Conservation (phyloP, 1,139 yeast species). For the Candida tropicalis region DNA sequence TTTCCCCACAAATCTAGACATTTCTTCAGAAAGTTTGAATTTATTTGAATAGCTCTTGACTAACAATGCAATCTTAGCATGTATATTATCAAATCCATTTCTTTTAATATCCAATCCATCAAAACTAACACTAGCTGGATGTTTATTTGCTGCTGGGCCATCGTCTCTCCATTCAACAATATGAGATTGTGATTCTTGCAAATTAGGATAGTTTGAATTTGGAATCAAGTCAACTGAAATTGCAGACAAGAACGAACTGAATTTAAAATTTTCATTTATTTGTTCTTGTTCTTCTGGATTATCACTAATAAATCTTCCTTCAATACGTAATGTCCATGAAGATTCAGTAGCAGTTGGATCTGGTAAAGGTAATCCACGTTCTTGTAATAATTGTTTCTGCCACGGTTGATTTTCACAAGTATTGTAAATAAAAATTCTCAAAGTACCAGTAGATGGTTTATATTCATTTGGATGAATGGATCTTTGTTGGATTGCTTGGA, state of each 20-base stretch:
- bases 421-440: conserved; percentile 83
- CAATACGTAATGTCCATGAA: conserved; percentile 84
- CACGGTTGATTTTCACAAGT: conserved; percentile 88
- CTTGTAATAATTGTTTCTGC: conserved; percentile 58
- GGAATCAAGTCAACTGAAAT: conserved; percentile 75
- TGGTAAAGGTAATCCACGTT: conserved; percentile 23
- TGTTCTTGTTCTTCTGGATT: conserved; percentile 14
- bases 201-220: conserved; percentile 42
- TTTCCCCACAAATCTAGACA: conserved; percentile 73
- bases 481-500: conserved; percentile 69
- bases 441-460: conserved; percentile 52
- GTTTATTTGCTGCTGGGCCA: conserved; percentile 15
- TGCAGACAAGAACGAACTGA: conserved; percentile 81
- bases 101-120: conserved; percentile 91
- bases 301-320: conserved; percentile 69
- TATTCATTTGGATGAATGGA: conserved; percentile 46
- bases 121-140: conserved; percentile 51
- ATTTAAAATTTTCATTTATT: conserved; percentile 32
- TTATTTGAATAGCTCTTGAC: conserved; percentile 70
- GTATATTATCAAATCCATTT: conserved; percentile 67
- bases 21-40: conserved; percentile 60
- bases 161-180: conserved; percentile 49
- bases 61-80: conserved; percentile 75
- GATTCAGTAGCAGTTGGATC: conserved; percentile 42
- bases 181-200: conserved; percentile 34